A percentile compares a stretch with the other conserved stretches of the same genome.
Evolutionary conservation across 1,284 basidiomycete genomes (phyloP).

Genomic region (Phylloboletellus chloephorus): DNA sequence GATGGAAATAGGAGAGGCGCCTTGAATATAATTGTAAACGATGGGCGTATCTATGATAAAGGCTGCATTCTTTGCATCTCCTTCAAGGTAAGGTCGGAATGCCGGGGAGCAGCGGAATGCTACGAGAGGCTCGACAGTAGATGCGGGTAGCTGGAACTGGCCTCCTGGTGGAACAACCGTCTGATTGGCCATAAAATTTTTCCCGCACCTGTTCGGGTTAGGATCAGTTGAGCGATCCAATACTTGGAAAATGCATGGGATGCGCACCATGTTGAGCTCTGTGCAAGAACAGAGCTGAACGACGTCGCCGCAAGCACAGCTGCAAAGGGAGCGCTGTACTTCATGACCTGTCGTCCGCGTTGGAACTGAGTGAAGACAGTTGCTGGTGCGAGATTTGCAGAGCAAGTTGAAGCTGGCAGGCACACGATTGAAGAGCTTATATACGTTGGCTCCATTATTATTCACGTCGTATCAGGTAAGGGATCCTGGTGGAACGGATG

Average conservation of each 20-base stretch:
- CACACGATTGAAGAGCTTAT: neutral
- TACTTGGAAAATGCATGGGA: neutral
- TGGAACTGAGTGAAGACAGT: neutral
- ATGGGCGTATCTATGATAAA: slow-evolving; percentile 59
- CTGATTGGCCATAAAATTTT: slow-evolving; percentile 53
- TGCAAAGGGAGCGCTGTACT: neutral
- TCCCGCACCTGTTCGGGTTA: slow-evolving; percentile 50
- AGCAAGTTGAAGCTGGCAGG: too few species aligned
- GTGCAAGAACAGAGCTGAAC: slow-evolving; percentile 12
- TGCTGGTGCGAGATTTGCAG: neutral
- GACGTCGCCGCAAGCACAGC: slow-evolving; percentile 5
- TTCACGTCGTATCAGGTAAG: neutral
- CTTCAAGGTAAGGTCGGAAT: slow-evolving; percentile 62
- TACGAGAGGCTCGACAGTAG: slow-evolving; percentile 49
- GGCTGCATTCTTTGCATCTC: slow-evolving; percentile 37
- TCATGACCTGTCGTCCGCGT: slow-evolving; percentile 10
- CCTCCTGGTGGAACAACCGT: slow-evolving; percentile 54
- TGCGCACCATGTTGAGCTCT: slow-evolving; percentile 24
- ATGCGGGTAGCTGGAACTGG: slow-evolving; percentile 49
- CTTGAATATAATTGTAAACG: slow-evolving; percentile 43
- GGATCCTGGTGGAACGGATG: neutral
- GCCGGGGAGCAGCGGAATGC: slow-evolving; percentile 64
- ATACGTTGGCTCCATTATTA: too few species aligned
- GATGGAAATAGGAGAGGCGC: slow-evolving; percentile 43
- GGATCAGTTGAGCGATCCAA: neutral